Evolutionary conservation across 2,329 filamentous ascomycete species (phyloP), one percentile per base, ranked within the genome.

Genomic region (Ophiostoma sp.): DNA sequence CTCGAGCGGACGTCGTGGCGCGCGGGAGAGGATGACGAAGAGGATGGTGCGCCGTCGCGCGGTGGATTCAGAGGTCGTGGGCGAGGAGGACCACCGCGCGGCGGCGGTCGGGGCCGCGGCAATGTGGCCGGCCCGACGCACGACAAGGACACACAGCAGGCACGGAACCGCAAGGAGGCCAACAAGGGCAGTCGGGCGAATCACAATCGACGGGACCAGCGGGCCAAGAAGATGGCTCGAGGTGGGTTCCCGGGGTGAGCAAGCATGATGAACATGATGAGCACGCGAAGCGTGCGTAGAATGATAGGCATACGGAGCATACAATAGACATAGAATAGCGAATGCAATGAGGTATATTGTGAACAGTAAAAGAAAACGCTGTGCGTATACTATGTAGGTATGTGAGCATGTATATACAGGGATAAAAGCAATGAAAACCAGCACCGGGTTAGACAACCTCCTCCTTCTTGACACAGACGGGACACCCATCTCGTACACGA

Each of bases 101-200:
- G 87, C 19, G 82, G 85, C 2, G 80, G 86, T 42, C 82, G 85
- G 2, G 82, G 87, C 42, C 83, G 87, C 8, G 82, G 88, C 2
- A 90, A 87, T 77, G 90, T 91, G 9, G 88, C 90, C 1, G 91
- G 92, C 0, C 85, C 90, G 0, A 84, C 88, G 0, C 88, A 89
- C 7, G 91, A 93, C n/a, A 89, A 89, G 77, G 88, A 87, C n/a
- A 94, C 92, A 0, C 90, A 94, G 76, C 83, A 85, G 71, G 91
- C 92, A 11, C 87, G 94, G 76, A 87, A 90, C 78, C 87, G 88
- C 75, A 97, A 97, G 80, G 95, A 97, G 79, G 90, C 92, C 33
- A 92, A 90, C 77, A 97, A 97, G 81, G 87, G 91, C 2, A 93
- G 92, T 28, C 86, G 92, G 75, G 94, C 93, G 42, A 97, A 97